These are phyloP conservation scores for Colletotrichum sp. DNA, from an alignment of 2,329 filamentous ascomycete species.

Conservation along the genomic window DNA sequence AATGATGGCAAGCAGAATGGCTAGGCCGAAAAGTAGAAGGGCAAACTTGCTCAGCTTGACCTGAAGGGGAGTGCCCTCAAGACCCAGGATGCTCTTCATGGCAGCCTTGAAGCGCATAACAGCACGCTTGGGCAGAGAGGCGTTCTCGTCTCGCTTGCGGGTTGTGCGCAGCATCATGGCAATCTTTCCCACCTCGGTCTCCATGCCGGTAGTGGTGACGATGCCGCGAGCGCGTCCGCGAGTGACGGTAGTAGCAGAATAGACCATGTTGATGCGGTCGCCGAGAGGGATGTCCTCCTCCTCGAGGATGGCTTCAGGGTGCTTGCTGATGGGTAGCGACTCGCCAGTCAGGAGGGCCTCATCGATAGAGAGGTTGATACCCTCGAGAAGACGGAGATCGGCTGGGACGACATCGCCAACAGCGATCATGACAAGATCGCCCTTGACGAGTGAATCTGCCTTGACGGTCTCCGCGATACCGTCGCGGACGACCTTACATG, in stretches of 20 bases:
- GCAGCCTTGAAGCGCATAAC: slow-evolving; percentile 47
- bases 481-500: slow-evolving; percentile 62
- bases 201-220: slow-evolving; percentile 74
- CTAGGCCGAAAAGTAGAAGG: slow-evolving; percentile 78
- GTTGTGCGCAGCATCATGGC: slow-evolving; percentile 70
- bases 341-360: slow-evolving; percentile 78
- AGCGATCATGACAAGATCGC: slow-evolving; percentile 66
- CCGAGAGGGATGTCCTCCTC: slow-evolving; percentile 64
- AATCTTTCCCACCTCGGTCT: slow-evolving; percentile 78
- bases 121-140: slow-evolving; percentile 40
- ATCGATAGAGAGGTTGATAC: slow-evolving; percentile 78
- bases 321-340: slow-evolving; percentile 72
- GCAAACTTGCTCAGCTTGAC: slow-evolving; percentile 86
- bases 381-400: slow-evolving; percentile 68
- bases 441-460: slow-evolving; percentile 65
- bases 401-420: slow-evolving; percentile 75
- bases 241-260: slow-evolving; percentile 74
- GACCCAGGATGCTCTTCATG: slow-evolving; percentile 60
- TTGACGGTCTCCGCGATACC: slow-evolving; percentile 56
- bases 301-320: slow-evolving; percentile 59
- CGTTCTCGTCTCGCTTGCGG: slow-evolving; percentile 52
- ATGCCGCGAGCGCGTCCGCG: slow-evolving; percentile 73
- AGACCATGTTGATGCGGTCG: slow-evolving; percentile 74
- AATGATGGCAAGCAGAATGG: slow-evolving; percentile 63
- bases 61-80: slow-evolving; percentile 83